These are phyloP conservation scores for Ogataea philodendri DNA, from an alignment of 805 yeast species.

Conservation along the genomic window DNA sequence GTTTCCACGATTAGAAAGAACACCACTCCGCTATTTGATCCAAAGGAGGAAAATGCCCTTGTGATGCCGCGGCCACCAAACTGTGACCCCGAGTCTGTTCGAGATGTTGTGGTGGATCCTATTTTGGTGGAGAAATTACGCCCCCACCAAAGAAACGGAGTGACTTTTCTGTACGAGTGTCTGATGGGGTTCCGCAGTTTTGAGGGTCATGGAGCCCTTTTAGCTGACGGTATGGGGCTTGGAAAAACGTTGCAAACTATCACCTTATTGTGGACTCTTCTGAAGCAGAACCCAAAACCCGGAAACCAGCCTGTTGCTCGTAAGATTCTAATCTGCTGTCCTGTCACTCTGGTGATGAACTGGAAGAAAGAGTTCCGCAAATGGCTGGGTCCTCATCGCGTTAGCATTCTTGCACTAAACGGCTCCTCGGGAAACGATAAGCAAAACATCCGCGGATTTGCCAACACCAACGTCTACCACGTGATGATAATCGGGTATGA, in stretches of 20 bases:
- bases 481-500: constrained; percentile 88
- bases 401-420: constrained; percentile 65
- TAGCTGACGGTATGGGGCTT: constrained; percentile 98
- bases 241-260: constrained; percentile 90
- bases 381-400: constrained; percentile 70
- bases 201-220: constrained; percentile 64
- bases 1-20: neutral
- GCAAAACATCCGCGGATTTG: constrained; percentile 56
- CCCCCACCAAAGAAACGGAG: constrained; percentile 86
- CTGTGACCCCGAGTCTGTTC: constrained; percentile 1
- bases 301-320: constrained; percentile 40
- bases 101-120: constrained; percentile 62
- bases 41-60: constrained; percentile 36
- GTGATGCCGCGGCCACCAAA: constrained; percentile 30
- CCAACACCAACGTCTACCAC: constrained; percentile 70
- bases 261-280: constrained; percentile 75
- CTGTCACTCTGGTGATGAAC: constrained; percentile 82
- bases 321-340: constrained; percentile 80
- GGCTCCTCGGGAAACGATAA: constrained; percentile 53
- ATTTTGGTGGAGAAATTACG: constrained; percentile 52
- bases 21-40: constrained; percentile 39
- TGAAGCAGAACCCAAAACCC: constrained; percentile 58
- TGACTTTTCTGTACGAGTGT: constrained; percentile 76
- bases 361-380: constrained; percentile 88
- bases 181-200: constrained; percentile 63